Base-by-base conservation (phyloP, 2,329 filamentous ascomycete genomes). In the Cordyceps militaris region DNA sequence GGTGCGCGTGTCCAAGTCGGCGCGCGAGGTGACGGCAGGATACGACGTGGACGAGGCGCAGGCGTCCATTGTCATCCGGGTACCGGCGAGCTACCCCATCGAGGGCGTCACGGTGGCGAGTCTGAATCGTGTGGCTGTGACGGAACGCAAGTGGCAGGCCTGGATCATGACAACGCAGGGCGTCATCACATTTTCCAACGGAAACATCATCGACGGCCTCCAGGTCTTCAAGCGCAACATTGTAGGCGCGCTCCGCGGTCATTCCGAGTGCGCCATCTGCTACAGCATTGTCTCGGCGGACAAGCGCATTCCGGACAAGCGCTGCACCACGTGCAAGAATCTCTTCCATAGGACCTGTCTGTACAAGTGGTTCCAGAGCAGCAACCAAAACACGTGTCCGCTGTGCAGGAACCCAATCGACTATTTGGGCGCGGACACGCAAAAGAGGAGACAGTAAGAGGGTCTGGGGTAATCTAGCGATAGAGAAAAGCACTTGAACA, bases 291-390 rank as follows among this genome's bases (percentile, higher is more conserved):
- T 99, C 62, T 90, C 90, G 19, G 84, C 83, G 8, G 92, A 97
- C 70, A 89, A 89, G 77, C 88, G 88, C 71, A 84, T 96, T 70
- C 94, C 94, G 0, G 93, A 94, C 70, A 97, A 97, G 79, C 80
- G 84, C 56, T 99, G 94, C 71, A 79, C 82, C 48, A 97, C 93
- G 1, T 99, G 94, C 79, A 93, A 91, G 78, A 93, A 99, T 73
- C 76, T 89, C 55, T 99, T 97, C 77, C 94, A 99, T 73, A 82
- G 87, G 1, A 83, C 83, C 2, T 99, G 94, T 74, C 73, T 99
- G 73, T 96, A 91, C 76, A 92, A 93, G 74, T 99, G 94, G 94
- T 97, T 99, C 78, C 89, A 90, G 79, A 93, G 82, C 65, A 96
- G 91, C 70, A 95, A 90, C 71, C 87, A 90, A 67, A 94, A 89